These are phyloP conservation scores for Cercis canadensis DNA, from an alignment of 306 rosid genomes.

Conservation along the genomic window DNA sequence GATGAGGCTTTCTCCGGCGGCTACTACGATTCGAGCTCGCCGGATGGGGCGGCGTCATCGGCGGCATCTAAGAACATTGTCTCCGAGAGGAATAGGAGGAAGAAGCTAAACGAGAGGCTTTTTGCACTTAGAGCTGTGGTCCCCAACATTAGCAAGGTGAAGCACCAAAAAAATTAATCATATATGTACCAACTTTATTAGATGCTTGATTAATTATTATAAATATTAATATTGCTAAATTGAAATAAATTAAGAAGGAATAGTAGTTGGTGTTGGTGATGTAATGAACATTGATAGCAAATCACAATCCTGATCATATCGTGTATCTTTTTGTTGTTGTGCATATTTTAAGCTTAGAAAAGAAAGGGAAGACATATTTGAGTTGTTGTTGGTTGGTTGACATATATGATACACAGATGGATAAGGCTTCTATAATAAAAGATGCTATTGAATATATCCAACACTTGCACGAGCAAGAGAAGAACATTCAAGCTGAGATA, in stretches of 20 bases:
- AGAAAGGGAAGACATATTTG: too few relatives aligned
- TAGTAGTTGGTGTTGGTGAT: neutral
- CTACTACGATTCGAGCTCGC: slow-evolving; percentile 89
- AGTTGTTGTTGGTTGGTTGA: neutral
- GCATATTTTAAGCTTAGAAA: neutral
- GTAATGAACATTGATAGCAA: neutral
- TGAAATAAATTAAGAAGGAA: neutral
- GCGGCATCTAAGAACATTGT: slow-evolving; percentile 86
- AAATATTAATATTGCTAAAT: neutral
- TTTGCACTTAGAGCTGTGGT: slow-evolving; percentile 94
- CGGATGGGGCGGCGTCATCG: slow-evolving; percentile 87
- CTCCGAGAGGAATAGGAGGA: slow-evolving; percentile 91
- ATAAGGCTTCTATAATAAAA: slow-evolving; percentile 91
- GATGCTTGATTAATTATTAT: neutral
- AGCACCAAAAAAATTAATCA: neutral
- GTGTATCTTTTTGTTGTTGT: neutral
- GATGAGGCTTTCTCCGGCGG: slow-evolving; percentile 79
- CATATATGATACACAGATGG: slow-evolving; percentile 63
- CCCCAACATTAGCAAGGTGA: slow-evolving; percentile 93
- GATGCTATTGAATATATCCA: slow-evolving; percentile 92
- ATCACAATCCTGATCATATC: neutral
- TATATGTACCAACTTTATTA: neutral
- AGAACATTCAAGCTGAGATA: slow-evolving; percentile 71
- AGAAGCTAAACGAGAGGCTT: slow-evolving; percentile 89
- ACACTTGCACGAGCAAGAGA: slow-evolving; percentile 78